phyloP scores from a whole-genome alignment of 2,329 filamentous ascomycete species.

The Penicillium sp. region DNA sequence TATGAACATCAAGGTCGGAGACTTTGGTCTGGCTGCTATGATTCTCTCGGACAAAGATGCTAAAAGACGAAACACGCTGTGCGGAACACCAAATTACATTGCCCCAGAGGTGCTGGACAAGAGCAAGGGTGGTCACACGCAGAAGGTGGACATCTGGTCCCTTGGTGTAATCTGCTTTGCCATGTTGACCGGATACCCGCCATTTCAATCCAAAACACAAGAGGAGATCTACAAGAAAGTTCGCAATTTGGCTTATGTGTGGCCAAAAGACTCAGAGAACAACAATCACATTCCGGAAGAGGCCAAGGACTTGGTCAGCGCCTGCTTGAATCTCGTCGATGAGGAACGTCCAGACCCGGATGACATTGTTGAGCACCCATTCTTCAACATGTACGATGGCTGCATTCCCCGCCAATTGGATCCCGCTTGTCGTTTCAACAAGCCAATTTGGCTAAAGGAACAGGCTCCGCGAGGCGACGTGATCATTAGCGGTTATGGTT shows the following conservation, averaged over 20 bases:
- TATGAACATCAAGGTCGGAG: constrained; percentile 98
- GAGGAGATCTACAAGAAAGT: constrained; percentile 54
- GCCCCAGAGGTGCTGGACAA: constrained; percentile 95
- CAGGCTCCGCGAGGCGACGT: constrained; percentile 49
- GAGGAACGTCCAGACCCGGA: constrained; percentile 51
- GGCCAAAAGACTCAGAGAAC: constrained; percentile 47
- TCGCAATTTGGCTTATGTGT: constrained; percentile 48
- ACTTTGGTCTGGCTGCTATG: constrained; percentile 92
- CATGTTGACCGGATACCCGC: constrained; percentile 92
- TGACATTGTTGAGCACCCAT: constrained; percentile 50
- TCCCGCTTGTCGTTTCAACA: constrained; percentile 37
- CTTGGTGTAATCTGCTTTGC: constrained; percentile 97
- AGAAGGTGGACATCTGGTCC: constrained; percentile 98
- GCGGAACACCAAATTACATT: constrained; percentile 97
- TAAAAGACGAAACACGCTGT: constrained; percentile 84
- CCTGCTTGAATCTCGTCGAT: constrained; percentile 49
- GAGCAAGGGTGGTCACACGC: constrained; percentile 89
- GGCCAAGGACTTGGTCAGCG: constrained; percentile 49
- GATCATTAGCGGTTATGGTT: constrained; percentile 44
- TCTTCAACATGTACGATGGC: constrained; percentile 52
- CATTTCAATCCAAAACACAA: constrained; percentile 76
- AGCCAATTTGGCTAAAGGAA: constrained; percentile 45
- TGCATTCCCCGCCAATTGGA: constrained; percentile 48
- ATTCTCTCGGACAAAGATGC: constrained; percentile 88
- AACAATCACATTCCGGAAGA: constrained; percentile 50